Conservation (phyloP, 2,329 filamentous ascomycete genomes). For the Trichoderma gracile region DNA sequence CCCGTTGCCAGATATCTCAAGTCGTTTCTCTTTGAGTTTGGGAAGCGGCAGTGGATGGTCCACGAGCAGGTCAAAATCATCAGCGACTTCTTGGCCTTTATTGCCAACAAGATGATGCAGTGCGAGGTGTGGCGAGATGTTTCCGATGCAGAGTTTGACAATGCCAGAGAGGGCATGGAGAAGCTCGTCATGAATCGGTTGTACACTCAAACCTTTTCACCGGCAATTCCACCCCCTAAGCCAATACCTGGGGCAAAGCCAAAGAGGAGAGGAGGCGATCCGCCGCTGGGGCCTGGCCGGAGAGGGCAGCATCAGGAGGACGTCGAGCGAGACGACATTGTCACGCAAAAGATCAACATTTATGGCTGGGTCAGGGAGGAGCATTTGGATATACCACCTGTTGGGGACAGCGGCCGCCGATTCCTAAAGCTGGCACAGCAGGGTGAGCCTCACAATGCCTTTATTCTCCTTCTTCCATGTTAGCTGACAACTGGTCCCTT, state of each 20-base stretch:
- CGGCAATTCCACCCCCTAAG: slow-evolving; percentile 81
- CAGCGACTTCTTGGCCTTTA: slow-evolving; percentile 92
- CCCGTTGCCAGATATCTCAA: slow-evolving; percentile 94
- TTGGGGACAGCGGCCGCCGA: slow-evolving; percentile 81
- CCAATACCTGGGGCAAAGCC: slow-evolving; percentile 69
- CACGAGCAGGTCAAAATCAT: slow-evolving; percentile 99
- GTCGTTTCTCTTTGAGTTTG: slow-evolving; percentile 92
- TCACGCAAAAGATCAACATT: slow-evolving; percentile 94
- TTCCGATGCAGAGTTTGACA: slow-evolving; percentile 96
- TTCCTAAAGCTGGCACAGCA: slow-evolving; percentile 90
- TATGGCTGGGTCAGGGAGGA: slow-evolving; percentile 94
- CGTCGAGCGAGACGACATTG: slow-evolving; percentile 92
- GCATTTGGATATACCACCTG: slow-evolving; percentile 85
- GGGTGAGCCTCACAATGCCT: slow-evolving; percentile 49
- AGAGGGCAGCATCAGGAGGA: slow-evolving; percentile 97
- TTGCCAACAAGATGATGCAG: slow-evolving; percentile 95
- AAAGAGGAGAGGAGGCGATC: slow-evolving; percentile 67
- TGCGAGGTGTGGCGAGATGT: slow-evolving; percentile 97
- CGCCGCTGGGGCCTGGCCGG: slow-evolving; percentile 74
- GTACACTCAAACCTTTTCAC: slow-evolving; percentile 94
- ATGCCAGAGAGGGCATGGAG: slow-evolving; percentile 98
- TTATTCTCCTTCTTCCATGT: slow-evolving; percentile 26
- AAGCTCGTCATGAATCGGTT: slow-evolving; percentile 98
- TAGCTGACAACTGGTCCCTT: slow-evolving; percentile 13
- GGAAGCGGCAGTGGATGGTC: slow-evolving; percentile 98